Base-by-base conservation (phyloP, 257 asterid genomes). In the Solanum rostratum region DNA sequence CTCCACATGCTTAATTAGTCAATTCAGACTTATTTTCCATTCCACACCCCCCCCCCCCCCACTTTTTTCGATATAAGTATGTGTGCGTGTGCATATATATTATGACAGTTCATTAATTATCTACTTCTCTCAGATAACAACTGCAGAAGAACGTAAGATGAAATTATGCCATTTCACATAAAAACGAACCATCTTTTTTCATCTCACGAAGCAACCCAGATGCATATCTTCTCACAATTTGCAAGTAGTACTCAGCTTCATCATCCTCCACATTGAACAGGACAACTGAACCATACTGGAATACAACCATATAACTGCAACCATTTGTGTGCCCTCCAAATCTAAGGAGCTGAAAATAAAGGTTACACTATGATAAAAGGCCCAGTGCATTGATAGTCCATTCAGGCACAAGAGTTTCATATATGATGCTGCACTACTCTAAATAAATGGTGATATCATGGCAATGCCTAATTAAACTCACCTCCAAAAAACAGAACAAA, bases 241-340 rank as follows among this genome's bases (percentile, higher is more conserved):
- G 92, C 86, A 96, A 91, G 89, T 91, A 94, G 82, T 86, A 84
- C 87, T 95, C 98, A 84, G 91, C 93, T 85, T 95, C 98, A 54
- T 91, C 91, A 80, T 96, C 99, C 86, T 93, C 97, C 87, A 96
- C 94, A 84, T 96, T 96, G 92, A 96, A 94, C 82, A 96, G 88
- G 85, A 96, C 93, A 73, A 94, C 92, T 41, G 99, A 89, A 84
- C 99, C 99, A 89, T 96, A 96, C 85, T 94, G 97, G 92, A 90
- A 96, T 49, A 96, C 98, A 80, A 96, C 90, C 98, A 96, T 90
- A 92, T 91, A 94, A 57, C 90, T 92, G 59, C 86, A 86, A 89
- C 87, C 62, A 88, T 91, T 84, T 79, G 88, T 80, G 80, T 81
- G 89, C 79, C 82, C 89, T 79, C 84, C 90, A 86, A 37, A 79